phyloP scores from a whole-genome alignment of 1,284 basidiomycete species.

The Psilocybe mexicana region DNA sequence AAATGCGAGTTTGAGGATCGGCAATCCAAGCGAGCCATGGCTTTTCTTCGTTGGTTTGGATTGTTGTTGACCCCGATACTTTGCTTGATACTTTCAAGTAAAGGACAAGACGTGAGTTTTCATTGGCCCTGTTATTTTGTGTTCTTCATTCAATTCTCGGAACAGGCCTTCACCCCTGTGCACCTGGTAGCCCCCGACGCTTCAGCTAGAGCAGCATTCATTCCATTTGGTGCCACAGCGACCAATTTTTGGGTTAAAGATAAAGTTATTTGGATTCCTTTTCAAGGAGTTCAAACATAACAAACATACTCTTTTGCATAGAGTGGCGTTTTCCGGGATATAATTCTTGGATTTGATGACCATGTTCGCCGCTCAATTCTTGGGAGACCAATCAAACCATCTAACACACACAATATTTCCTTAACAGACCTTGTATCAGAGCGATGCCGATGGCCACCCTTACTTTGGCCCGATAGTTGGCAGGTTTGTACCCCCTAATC shows the following conservation, averaged over 20 bases:
- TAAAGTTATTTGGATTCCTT: conserved; percentile 28
- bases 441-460: conserved; percentile 34
- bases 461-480: conserved; percentile 46
- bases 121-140: not conserved
- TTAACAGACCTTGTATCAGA: conserved; percentile 36
- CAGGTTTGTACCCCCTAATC: conserved; percentile 26
- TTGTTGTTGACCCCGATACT: not conserved
- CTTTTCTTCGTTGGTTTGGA: not conserved
- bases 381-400: not conserved
- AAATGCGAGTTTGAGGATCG: conserved; percentile 5
- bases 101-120: conserved; percentile 11
- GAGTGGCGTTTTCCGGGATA: conserved; percentile 40
- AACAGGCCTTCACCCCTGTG: conserved; percentile 31
- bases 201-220: conserved; percentile 42
- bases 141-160: not conserved
- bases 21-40: not conserved
- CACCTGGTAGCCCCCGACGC: conserved; percentile 38
- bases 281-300: not conserved
- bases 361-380: conserved; percentile 26
- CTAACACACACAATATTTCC: not conserved
- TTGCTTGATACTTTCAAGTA: conserved; percentile 2
- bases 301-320: conserved; percentile 12
- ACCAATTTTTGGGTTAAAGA: conserved; percentile 47
- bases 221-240: conserved; percentile 40
- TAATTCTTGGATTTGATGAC: conserved; percentile 42